phyloP scores from a whole-genome alignment of 345 rosid genomes.

The Clarkia xantiana region DNA sequence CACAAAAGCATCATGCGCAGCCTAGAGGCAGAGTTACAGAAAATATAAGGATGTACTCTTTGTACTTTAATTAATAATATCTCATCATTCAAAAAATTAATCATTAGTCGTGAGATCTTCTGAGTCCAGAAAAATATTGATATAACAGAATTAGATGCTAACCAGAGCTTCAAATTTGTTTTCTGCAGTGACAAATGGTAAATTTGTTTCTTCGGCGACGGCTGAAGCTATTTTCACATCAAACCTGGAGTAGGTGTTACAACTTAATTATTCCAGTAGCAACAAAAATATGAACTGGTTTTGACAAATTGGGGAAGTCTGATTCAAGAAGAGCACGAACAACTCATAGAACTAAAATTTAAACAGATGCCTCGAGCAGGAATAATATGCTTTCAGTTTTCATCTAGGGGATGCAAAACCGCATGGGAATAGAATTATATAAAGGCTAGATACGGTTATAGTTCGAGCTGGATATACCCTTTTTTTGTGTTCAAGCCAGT shows the following conservation, averaged over 20 bases:
- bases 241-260: conserved; percentile 33
- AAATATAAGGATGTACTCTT: too few species aligned
- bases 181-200: conserved; percentile 91
- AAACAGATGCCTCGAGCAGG: too few species aligned
- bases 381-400: too few species aligned
- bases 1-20: conserved; percentile 97
- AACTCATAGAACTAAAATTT: too few species aligned
- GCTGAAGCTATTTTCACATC: conserved; percentile 87
- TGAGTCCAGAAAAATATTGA: too few species aligned
- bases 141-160: conserved; percentile 15
- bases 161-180: conserved; percentile 99
- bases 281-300: too few species aligned
- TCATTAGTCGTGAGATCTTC: too few species aligned
- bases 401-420: too few species aligned
- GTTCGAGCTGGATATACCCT: conserved; percentile 33
- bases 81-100: too few species aligned
- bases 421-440: not conserved
- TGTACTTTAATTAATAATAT: not conserved
- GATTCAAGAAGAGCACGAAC: too few species aligned
- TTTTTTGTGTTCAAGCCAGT: conserved; percentile 93
- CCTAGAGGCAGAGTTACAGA: conserved; percentile 20
- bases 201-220: conserved; percentile 77
- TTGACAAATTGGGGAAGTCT: too few species aligned
- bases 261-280: not conserved
- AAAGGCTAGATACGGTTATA: too few species aligned